These are phyloP conservation scores for Talaromyces sp. DNA, from an alignment of 2,329 filamentous ascomycete species.

Conservation along the genomic window DNA sequence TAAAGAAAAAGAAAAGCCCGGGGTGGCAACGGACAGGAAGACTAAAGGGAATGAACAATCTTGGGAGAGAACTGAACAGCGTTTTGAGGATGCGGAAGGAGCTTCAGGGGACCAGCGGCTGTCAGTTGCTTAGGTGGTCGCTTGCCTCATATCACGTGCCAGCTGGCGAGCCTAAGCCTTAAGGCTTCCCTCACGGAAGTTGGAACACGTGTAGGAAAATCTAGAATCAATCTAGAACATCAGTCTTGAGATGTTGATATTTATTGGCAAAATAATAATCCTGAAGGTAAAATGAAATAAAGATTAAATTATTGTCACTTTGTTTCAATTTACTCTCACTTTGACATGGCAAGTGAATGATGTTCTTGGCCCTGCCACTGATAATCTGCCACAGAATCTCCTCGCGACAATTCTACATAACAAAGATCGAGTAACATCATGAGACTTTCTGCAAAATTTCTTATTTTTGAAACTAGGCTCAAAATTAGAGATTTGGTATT, in stretches of 20 bases:
- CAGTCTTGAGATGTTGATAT: neutral
- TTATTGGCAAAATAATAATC: neutral
- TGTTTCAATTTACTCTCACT: neutral
- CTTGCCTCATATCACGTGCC: constrained; percentile 12
- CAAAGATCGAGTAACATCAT: neutral
- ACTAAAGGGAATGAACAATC: constrained; percentile 6
- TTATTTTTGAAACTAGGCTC: too few relatives aligned
- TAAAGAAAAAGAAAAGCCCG: neutral
- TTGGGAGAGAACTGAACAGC: constrained; percentile 2
- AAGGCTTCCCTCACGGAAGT: neutral
- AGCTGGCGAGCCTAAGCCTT: neutral
- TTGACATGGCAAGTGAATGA: neutral
- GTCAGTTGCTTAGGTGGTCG: constrained; percentile 13
- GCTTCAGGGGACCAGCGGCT: constrained; percentile 12
- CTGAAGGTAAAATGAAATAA: neutral
- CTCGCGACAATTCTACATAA: neutral
- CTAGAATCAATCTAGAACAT: constrained; percentile 1
- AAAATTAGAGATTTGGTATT: neutral
- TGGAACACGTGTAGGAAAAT: constrained; percentile 7
- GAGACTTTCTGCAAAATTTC: too few relatives aligned
- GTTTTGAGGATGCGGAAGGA: constrained; percentile 12
- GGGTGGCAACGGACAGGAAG: constrained; percentile 4
- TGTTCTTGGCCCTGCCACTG: neutral
- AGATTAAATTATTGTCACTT: neutral
- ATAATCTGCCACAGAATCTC: neutral